These are phyloP conservation scores for Candida rishiriensis DNA, from an alignment of 805 yeast genomes.

Conservation along the genomic window DNA sequence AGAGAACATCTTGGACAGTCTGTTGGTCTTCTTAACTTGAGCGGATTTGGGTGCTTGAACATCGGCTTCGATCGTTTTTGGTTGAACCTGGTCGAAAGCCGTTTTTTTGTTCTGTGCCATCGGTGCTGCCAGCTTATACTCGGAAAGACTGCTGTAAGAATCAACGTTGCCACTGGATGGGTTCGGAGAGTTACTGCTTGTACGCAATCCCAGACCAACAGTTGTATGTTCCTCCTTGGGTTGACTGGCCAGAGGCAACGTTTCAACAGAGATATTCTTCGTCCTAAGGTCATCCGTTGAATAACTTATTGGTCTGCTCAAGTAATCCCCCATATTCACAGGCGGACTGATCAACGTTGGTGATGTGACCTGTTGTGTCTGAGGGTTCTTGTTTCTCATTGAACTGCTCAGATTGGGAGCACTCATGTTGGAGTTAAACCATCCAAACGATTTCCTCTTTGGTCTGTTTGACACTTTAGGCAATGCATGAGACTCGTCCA, in stretches of 20 bases:
- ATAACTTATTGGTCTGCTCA: slow-evolving; percentile 2
- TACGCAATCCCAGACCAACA: neutral
- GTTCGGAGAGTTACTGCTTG: neutral
- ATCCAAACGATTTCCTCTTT: slow-evolving; percentile 20
- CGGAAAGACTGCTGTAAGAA: neutral
- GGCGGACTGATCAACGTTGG: neutral
- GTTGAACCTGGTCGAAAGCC: neutral
- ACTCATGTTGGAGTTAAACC: slow-evolving; percentile 22
- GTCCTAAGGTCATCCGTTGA: slow-evolving; percentile 5
- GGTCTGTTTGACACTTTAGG: slow-evolving; percentile 4
- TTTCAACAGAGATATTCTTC: neutral
- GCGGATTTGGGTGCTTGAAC: neutral
- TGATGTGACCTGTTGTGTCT: neutral
- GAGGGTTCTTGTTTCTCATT: no score
- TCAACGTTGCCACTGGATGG: neutral
- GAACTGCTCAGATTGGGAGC: slow-evolving; percentile 9
- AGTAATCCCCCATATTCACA: neutral
- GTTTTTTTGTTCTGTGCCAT: neutral
- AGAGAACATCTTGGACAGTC: slow-evolving; percentile 22
- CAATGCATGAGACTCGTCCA: neutral
- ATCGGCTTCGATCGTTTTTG: neutral
- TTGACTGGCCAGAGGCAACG: neutral
- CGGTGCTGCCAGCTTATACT: neutral
- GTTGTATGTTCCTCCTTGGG: neutral
- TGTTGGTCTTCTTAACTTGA: slow-evolving; percentile 13